phyloP scores from a whole-genome alignment of 495 filamentous ascomycete species.

The Talaromyces borbonicus region DNA sequence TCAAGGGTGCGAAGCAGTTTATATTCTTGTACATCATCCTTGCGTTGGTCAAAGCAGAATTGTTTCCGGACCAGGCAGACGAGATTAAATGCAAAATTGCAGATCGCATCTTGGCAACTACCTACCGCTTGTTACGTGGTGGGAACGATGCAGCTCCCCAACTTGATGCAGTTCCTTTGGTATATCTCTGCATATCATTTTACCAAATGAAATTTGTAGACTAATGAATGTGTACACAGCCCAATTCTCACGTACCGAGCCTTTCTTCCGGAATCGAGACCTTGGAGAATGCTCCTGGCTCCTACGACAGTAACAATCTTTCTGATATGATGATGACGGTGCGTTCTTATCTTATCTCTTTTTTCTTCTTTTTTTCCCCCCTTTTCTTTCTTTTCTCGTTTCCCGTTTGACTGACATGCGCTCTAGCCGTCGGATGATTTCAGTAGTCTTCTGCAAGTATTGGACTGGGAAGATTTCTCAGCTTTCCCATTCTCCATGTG shows the following conservation, averaged over 20 bases:
- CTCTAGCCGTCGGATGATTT: slow-evolving; percentile 25
- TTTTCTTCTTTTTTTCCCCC: slow-evolving; percentile 9
- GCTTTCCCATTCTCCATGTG: slow-evolving; percentile 18
- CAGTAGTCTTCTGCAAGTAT: slow-evolving; percentile 35
- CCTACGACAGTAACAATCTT: slow-evolving; percentile 13
- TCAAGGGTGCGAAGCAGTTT: slow-evolving; percentile 37
- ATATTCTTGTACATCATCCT: slow-evolving; percentile 35
- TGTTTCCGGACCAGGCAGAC: slow-evolving; percentile 28
- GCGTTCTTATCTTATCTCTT: slow-evolving; percentile 12
- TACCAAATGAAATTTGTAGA: not conserved
- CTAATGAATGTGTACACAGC: not conserved
- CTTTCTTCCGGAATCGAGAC: slow-evolving; percentile 17
- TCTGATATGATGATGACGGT: slow-evolving; percentile 20
- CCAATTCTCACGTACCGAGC: slow-evolving; percentile 13
- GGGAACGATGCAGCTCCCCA: slow-evolving; percentile 25
- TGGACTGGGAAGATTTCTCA: slow-evolving; percentile 35
- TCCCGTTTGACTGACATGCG: slow-evolving; percentile 5
- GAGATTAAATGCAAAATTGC: slow-evolving; percentile 32
- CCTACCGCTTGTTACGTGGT: slow-evolving; percentile 28
- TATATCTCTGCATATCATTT: slow-evolving; percentile 8
- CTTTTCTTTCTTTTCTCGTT: not conserved
- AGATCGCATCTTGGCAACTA: slow-evolving; percentile 27
- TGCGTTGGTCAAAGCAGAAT: slow-evolving; percentile 27
- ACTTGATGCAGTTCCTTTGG: slow-evolving; percentile 23
- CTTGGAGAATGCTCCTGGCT: not conserved